Percentiles rank a stretch among this genome's conserved stretches.
Conservation (phyloP, 768 basidiomycete genomes). For the Naganishia vishniacii region DNA sequence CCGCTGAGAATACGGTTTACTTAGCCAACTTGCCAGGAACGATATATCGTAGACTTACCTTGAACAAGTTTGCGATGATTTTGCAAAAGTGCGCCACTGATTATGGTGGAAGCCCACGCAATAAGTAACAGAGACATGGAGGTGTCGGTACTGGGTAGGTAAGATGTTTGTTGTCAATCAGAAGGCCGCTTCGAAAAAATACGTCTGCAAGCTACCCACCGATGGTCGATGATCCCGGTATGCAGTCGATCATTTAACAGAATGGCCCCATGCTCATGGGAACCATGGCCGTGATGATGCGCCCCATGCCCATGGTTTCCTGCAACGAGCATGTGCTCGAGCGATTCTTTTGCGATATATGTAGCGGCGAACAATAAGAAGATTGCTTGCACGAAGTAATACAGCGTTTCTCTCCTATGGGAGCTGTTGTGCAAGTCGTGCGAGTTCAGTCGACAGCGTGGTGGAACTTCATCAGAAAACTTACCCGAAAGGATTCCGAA, state of each 20-base stretch:
- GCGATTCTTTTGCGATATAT: slow-evolving; percentile 93
- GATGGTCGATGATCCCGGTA: background rate
- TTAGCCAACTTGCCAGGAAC: background rate
- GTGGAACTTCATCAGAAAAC: slow-evolving; percentile 36
- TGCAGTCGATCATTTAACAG: background rate
- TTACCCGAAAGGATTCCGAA: slow-evolving; percentile 60
- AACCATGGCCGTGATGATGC: slow-evolving; percentile 56
- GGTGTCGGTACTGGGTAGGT: slow-evolving; percentile 16
- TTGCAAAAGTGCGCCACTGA: slow-evolving; percentile 42
- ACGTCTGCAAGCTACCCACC: background rate
- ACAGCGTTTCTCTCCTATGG: slow-evolving; percentile 48
- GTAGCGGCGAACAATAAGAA: slow-evolving; percentile 91
- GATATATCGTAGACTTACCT: slow-evolving; percentile 33
- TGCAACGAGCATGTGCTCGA: slow-evolving; percentile 76
- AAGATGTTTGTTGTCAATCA: slow-evolving; percentile 29
- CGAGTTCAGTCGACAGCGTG: background rate
- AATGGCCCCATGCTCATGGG: slow-evolving; percentile 42
- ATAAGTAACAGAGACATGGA: slow-evolving; percentile 29
- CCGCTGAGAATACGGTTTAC: slow-evolving; percentile 32
- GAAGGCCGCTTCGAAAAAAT: slow-evolving; percentile 33
- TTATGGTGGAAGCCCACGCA: slow-evolving; percentile 35
- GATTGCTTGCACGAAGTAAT: slow-evolving; percentile 79
- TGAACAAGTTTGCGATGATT: slow-evolving; percentile 51
- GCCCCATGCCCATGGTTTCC: slow-evolving; percentile 52
- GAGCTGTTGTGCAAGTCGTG: slow-evolving; percentile 8